These are phyloP conservation scores for Eucalyptus curtisii DNA, from an alignment of 345 rosid species.

Conservation along the genomic window DNA sequence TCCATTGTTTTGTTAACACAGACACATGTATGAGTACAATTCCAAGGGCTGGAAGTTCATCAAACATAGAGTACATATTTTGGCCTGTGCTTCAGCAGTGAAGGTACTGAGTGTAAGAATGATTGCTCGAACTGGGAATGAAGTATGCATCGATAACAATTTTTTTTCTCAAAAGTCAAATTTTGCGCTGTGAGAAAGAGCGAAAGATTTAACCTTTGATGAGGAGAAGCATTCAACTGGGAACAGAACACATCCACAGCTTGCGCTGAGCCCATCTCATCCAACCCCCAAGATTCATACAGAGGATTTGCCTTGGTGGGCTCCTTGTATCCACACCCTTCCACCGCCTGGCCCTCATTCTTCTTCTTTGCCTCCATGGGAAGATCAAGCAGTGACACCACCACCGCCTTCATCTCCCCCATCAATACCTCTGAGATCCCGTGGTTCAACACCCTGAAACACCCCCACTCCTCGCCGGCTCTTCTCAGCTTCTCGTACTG, in stretches of 20 bases:
- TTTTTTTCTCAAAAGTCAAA: background rate
- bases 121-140: background rate
- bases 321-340: slow-evolving; percentile 64
- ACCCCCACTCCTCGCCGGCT: slow-evolving; percentile 68
- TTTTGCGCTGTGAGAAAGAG: background rate
- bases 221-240: slow-evolving; percentile 49
- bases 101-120: background rate
- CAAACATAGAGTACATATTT: background rate
- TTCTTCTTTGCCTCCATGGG: slow-evolving; percentile 49
- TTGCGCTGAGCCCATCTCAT: slow-evolving; percentile 44
- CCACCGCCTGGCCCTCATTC: slow-evolving; percentile 32
- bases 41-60: background rate
- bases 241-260: slow-evolving; percentile 57
- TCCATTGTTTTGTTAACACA: background rate
- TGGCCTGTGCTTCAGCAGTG: background rate
- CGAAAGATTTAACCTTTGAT: slow-evolving; percentile 34
- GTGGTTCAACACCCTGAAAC: slow-evolving; percentile 70
- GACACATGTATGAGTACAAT: background rate
- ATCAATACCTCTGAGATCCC: slow-evolving; percentile 23
- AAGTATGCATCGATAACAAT: background rate
- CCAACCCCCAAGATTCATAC: slow-evolving; percentile 70
- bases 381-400: slow-evolving; percentile 43
- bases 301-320: slow-evolving; percentile 51
- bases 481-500: slow-evolving; percentile 23
- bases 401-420: slow-evolving; percentile 57